Evolutionary conservation across 169 alveolate genomes (phyloP).

Genomic region (Eimeria mitis): DNA sequence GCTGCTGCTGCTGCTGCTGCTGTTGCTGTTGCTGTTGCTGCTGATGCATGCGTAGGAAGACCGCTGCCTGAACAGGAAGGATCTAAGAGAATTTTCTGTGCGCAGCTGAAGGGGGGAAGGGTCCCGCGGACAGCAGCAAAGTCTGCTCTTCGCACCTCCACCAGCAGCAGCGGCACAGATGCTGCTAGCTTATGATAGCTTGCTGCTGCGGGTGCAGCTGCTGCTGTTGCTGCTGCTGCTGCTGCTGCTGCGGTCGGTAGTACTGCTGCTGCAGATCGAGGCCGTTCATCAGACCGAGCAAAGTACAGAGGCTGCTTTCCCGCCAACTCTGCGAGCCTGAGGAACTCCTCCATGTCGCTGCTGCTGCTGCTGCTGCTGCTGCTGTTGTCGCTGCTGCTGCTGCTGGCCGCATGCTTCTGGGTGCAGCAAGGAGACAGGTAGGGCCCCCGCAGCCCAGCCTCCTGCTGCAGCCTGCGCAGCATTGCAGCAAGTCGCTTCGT

Average conservation of each 20-base stretch:
- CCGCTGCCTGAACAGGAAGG: constrained; percentile 90
- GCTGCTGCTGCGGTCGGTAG: constrained; percentile 30
- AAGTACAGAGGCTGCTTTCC: constrained; percentile 59
- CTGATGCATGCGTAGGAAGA: constrained; percentile 82
- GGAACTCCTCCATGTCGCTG: constrained; percentile 29
- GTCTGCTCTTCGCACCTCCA: constrained; percentile 73
- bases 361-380: constrained; percentile 28
- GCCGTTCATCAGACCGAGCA: constrained; percentile 24
- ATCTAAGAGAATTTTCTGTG: constrained; percentile 79
- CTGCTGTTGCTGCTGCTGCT: constrained; percentile 39
- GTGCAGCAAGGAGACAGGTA: constrained; percentile 38
- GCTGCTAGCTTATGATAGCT: constrained; percentile 13
- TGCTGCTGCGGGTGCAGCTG: constrained; percentile 55
- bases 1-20: constrained; percentile 45
- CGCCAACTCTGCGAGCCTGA: constrained; percentile 37
- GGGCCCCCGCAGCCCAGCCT: constrained; percentile 12
- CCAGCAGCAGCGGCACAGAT: constrained; percentile 49
- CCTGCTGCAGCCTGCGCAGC: constrained; percentile 16
- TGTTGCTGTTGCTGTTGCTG: constrained; percentile 1
- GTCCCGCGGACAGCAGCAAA: constrained; percentile 40
- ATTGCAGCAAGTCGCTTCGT: constrained; percentile 1
- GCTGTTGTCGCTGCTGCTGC: no score
- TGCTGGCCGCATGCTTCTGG: background rate
- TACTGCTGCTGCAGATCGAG: constrained; percentile 11
- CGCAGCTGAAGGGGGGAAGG: constrained; percentile 71